Evolutionary conservation across 169 alveolate genomes (phyloP).

Genomic region (Plasmodium relictum): DNA sequence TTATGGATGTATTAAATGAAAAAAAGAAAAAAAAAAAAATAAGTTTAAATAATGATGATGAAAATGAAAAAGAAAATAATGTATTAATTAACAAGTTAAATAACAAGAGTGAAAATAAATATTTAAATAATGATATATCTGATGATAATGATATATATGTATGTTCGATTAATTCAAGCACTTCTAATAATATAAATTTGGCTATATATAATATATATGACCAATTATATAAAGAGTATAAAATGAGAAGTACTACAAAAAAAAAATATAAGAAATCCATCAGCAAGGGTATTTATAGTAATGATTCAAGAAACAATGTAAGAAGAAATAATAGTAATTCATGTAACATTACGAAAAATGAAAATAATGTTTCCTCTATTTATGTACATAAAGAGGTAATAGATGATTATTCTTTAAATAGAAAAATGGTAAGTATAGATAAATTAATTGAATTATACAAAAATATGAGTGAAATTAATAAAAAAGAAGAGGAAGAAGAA

Average conservation of each 20-base stretch:
- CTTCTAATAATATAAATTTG: constrained; percentile 46
- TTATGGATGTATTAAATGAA: background rate
- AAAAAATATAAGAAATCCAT: constrained; percentile 16
- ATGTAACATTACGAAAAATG: background rate
- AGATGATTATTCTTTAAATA: background rate
- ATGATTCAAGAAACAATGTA: background rate
- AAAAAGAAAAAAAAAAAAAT: background rate
- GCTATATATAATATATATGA: constrained; percentile 50
- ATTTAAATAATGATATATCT: background rate
- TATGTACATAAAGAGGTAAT: background rate
- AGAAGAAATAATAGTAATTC: background rate
- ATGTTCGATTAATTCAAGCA: constrained; percentile 55
- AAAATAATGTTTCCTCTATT: background rate
- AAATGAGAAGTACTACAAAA: constrained; percentile 16
- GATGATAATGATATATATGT: constrained; percentile 44
- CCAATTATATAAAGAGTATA: constrained; percentile 66
- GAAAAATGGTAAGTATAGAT: constrained; percentile 32
- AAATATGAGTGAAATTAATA: constrained; percentile 45
- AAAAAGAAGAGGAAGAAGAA: background rate
- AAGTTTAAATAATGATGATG: background rate
- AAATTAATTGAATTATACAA: constrained; percentile 23
- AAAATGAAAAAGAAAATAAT: background rate
- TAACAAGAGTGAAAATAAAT: background rate
- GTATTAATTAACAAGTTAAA: too few species aligned
- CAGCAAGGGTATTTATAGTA: background rate